Evolutionary conservation across 495 filamentous ascomycete genomes (phyloP).

Genomic region (Immersiella caudata): DNA sequence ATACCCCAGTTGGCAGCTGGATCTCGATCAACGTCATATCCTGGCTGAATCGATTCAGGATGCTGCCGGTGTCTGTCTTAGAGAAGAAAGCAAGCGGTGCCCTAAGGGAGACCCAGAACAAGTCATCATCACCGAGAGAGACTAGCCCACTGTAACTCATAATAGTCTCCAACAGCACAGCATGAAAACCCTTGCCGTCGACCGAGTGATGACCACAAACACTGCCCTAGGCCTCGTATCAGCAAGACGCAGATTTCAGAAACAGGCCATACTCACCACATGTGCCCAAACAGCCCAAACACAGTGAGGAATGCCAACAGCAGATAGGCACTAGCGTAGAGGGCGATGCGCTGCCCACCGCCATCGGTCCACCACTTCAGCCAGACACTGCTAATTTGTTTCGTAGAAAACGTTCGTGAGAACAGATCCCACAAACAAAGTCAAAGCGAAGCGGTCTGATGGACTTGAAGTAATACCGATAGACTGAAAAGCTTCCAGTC

Average conservation of each 20-base stretch:
- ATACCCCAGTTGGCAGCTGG: neutral
- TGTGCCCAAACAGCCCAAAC: neutral
- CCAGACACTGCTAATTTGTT: neutral
- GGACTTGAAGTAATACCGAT: conserved; percentile 9
- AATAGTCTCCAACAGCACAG: neutral
- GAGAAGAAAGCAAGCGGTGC: conserved; percentile 6
- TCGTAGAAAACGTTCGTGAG: neutral
- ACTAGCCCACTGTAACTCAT: neutral
- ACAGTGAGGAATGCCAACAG: neutral
- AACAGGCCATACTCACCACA: neutral
- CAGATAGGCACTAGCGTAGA: neutral
- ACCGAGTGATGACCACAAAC: neutral
- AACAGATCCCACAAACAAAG: neutral
- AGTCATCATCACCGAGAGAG: too few species aligned
- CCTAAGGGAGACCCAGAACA: neutral
- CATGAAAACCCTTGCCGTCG: neutral
- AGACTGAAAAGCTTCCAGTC: neutral
- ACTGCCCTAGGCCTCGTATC: neutral
- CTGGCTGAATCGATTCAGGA: conserved; percentile 16
- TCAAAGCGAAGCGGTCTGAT: neutral
- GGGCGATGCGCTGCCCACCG: neutral
- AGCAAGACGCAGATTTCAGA: too few species aligned
- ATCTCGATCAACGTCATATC: conserved; percentile 9
- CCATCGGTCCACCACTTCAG: conserved; percentile 10
- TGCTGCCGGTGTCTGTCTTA: neutral